Base-by-base conservation (phyloP, 106 monocot species). In the Acorus gramineus region DNA sequence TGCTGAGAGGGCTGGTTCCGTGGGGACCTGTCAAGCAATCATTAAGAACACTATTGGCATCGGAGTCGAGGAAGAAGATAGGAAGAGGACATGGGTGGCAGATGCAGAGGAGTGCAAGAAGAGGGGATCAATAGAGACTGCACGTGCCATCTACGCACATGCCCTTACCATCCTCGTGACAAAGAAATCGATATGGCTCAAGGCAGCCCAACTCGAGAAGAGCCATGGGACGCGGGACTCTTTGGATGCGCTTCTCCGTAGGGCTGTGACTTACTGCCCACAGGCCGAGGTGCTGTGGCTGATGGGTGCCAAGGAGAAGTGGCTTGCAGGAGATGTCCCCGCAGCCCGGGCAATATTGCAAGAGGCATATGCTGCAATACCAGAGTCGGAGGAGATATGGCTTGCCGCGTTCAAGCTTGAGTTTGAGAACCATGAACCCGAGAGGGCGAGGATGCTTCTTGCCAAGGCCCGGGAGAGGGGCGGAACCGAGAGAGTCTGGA, bases 61-160 rank as follows among this genome's bases (percentile, higher is more conserved):
- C 66, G 96, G 90, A 2, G 96, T 96, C 55, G 96, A 96, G 53
- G 96, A 90, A 65, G 90, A 96, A 66, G 96, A 96, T 67, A 53
- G 91, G 52, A 96, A 90, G 59, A 82, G 91, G 47, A 96, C 96
- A 43, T 96, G 96, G 96, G 96, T 96, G 72, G 96, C 96, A 59
- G 96, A 96, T 81, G 96, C 96, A 0, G 96, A 96, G 61, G 96
- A 96, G 62, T 96, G 90, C 64, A 90, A 91, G 85, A 96, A 96
- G 76, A 73, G 96, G 14, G 91, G 90, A 14, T 96, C 96, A 2
- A 81, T 96, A 71, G 96, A 96, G 66, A 96, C 96, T 57, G 96
- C 96, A 7, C 79, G 96, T 8, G 90, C 91, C 4, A 96, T 96
- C 42, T 96, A 91, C 70, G 82, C 80, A 0, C 85, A 96, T 73